Base-by-base conservation (phyloP, 1,284 basidiomycete species). In the Cutaneotrichosporon sp. region DNA sequence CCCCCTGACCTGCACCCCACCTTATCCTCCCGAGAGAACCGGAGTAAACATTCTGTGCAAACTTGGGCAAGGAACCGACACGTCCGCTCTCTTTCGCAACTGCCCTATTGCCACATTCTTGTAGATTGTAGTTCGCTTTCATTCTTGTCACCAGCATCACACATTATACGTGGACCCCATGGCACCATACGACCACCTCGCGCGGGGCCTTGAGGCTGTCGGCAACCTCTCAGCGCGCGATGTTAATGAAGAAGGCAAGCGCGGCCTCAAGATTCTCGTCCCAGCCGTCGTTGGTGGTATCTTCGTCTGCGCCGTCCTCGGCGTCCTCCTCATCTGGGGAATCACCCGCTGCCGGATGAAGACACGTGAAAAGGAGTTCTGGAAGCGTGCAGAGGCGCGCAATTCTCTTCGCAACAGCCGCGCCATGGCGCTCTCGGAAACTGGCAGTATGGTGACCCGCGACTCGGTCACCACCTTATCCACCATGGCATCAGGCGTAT, bases 301-400 rank as follows among this genome's bases (percentile, higher is more conserved):
- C 29, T 20, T 38, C 19, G 35, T 38, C 9, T 11, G n/a, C n/a
- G 27, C 17, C 11, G 3, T 44, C 29, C 19, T 44, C 17, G 5
- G 17, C 16, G 25, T 19, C 25, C 11, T 43, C 26, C 8, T 43
- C 41, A 29, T 43, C 41, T 43, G 41, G 41, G 25, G 17, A 6
- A 19, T 29, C n/a, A 29, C 24, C 9, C 42, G 29, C 17, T 16
- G 19, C 10, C 42, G 42, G 17, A 41, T 25, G 38, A 24, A 41
- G 22, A 25, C 25, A 17, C 42, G 42, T 19, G 42, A 44, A 12
- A 22, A 31, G 11, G 27, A 44, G 42, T 44, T 44, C 42, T 44
- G 42, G 42, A 44, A 44, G 17, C 27, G 27, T 8, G 42, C 42
- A 25, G 42, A 44, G 42, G 42, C 29, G 29, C 42, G 42, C 42